phyloP scores from a whole-genome alignment of 371 early-diverging fungal species.

The Coemansia linderi region DNA sequence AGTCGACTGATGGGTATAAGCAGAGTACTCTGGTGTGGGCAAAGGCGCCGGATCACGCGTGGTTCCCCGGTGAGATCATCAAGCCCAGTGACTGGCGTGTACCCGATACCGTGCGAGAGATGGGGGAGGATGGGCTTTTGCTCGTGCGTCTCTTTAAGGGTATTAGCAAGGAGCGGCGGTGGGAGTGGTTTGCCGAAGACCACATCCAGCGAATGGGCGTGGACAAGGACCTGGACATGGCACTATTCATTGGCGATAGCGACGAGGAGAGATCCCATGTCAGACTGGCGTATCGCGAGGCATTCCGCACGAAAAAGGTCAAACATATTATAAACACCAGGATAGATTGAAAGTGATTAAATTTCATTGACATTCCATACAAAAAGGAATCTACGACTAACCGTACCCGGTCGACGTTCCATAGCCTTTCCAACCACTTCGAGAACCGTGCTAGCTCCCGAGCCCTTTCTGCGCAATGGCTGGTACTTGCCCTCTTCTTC shows the following conservation, averaged over 20 bases:
- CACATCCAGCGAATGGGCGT: slow-evolving; percentile 39
- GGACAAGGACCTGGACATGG: slow-evolving; percentile 17
- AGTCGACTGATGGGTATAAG: background rate
- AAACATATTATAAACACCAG: slow-evolving; percentile 6
- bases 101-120: slow-evolving; percentile 25
- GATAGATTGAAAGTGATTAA: background rate
- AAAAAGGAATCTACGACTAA: slow-evolving; percentile 51
- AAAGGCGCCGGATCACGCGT: slow-evolving; percentile 46
- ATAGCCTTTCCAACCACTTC: slow-evolving; percentile 44
- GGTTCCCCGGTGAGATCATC: slow-evolving; percentile 54
- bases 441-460: slow-evolving; percentile 43
- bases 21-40: slow-evolving; percentile 53
- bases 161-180: slow-evolving; percentile 20
- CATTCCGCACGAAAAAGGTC: slow-evolving; percentile 21
- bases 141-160: slow-evolving; percentile 49
- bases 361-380: slow-evolving; percentile 50
- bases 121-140: background rate
- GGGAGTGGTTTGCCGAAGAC: slow-evolving; percentile 41
- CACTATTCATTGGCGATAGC: slow-evolving; percentile 21
- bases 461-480: slow-evolving; percentile 18
- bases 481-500: background rate
- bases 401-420: slow-evolving; percentile 46
- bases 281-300: slow-evolving; percentile 36
- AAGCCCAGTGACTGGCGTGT: slow-evolving; percentile 17
- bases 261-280: slow-evolving; percentile 15